A percentile compares a stretch with the other conserved stretches of the same genome.
phyloP scores from a whole-genome alignment of 352 stramenopile genomes.

The Phytophthora constricta region DNA sequence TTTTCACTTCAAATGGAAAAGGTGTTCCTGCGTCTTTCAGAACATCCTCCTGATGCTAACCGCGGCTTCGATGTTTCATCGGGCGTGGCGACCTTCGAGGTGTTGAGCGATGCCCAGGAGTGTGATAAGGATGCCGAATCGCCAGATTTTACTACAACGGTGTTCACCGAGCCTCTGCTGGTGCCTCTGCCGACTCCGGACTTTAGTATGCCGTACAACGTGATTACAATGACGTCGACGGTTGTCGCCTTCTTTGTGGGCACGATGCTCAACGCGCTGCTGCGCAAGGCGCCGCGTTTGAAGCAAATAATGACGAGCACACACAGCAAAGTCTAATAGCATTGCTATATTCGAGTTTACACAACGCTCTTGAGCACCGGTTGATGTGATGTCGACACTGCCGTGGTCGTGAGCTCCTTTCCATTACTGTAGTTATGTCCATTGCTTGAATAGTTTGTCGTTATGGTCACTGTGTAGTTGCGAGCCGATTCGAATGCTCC shows the following conservation, averaged over 20 bases:
- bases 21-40: slow-evolving; percentile 78
- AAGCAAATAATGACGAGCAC: slow-evolving; percentile 64
- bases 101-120: slow-evolving; percentile 1
- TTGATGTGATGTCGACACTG: slow-evolving; percentile 13
- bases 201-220: slow-evolving; percentile 93
- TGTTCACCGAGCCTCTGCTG: slow-evolving; percentile 85
- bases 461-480: slow-evolving; percentile 29
- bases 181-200: slow-evolving; percentile 85
- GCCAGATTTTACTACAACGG: slow-evolving; percentile 37
- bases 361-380: slow-evolving; percentile 29
- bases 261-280: slow-evolving; percentile 83
- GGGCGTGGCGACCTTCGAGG: slow-evolving; percentile 58
- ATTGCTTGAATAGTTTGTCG: slow-evolving; percentile 7
- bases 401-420: slow-evolving; percentile 12
- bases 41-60: slow-evolving; percentile 88
- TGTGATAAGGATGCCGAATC: slow-evolving; percentile 19
- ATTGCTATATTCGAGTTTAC: slow-evolving; percentile 15
- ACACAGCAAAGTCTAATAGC: slow-evolving; percentile 24
- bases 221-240: slow-evolving; percentile 92
- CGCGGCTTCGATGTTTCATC: slow-evolving; percentile 85
- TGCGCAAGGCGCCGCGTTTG: slow-evolving; percentile 73
- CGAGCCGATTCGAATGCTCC: slow-evolving; percentile 45
- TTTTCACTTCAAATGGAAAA: slow-evolving; percentile 86
- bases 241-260: slow-evolving; percentile 87
- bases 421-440: slow-evolving; percentile 12